Percentiles rank a stretch among this genome's conserved stretches.
phyloP scores from a whole-genome alignment of 176 grass and related monocot species.

The Triticum urartu region DNA sequence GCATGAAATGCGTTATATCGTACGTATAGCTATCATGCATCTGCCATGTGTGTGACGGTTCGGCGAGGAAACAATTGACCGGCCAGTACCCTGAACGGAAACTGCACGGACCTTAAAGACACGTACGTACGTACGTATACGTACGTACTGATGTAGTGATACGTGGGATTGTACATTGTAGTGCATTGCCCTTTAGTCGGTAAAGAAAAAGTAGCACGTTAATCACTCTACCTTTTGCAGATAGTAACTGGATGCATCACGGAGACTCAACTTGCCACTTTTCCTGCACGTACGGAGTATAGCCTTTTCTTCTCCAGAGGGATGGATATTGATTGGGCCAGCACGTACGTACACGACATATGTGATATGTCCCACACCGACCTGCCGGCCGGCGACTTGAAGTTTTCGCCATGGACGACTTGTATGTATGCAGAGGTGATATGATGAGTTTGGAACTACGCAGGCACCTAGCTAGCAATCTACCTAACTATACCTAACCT shows the following conservation, averaged over 20 bases:
- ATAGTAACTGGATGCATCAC: background rate
- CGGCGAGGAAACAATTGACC: background rate
- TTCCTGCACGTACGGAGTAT: background rate
- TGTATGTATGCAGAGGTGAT: background rate
- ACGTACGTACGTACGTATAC: background rate
- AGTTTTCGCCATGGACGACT: background rate
- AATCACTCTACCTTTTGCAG: background rate
- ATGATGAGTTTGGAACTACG: background rate
- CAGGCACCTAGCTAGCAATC: background rate
- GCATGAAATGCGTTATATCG: background rate
- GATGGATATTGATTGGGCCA: background rate
- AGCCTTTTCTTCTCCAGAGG: background rate
- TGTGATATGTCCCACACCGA: background rate
- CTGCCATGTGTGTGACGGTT: background rate
- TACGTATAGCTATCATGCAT: background rate
- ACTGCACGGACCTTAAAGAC: background rate
- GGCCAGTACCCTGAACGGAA: background rate
- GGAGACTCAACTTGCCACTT: background rate
- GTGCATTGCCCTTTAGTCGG: background rate
- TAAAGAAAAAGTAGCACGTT: background rate
- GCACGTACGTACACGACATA: background rate
- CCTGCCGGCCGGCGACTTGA: constrained; percentile 9
- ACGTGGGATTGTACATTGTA: background rate
- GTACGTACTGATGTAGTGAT: background rate
- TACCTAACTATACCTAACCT: background rate